These are phyloP conservation scores for Dioscorea alata DNA, from an alignment of 106 monocot genomes.

Conservation along the genomic window DNA sequence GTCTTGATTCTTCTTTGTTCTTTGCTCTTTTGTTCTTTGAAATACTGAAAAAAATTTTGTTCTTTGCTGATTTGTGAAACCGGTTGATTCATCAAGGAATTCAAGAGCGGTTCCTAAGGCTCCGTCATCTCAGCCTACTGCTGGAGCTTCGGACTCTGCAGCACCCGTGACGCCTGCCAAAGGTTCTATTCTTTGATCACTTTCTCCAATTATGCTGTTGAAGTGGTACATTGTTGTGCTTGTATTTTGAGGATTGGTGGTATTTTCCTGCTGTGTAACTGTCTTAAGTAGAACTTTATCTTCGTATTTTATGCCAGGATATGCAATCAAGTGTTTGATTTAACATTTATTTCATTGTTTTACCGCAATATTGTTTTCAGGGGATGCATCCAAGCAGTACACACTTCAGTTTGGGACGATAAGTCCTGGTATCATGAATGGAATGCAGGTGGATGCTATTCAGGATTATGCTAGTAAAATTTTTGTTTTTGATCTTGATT, in stretches of 20 bases:
- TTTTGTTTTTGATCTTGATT: no score
- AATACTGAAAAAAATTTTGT: neutral
- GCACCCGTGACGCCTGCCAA: slow-evolving; percentile 28
- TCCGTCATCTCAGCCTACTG: slow-evolving; percentile 28
- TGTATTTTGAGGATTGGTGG: neutral
- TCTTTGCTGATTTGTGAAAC: slow-evolving; percentile 24
- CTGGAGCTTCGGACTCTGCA: slow-evolving; percentile 18
- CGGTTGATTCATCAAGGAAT: slow-evolving; percentile 24
- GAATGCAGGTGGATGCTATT: slow-evolving; percentile 84
- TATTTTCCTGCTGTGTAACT: no score
- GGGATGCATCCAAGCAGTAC: slow-evolving; percentile 38
- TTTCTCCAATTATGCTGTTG: neutral
- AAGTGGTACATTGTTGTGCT: neutral
- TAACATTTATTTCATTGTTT: neutral
- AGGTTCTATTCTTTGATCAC: slow-evolving; percentile 23
- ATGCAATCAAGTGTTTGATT: neutral
- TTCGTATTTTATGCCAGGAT: no score
- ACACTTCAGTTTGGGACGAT: slow-evolving; percentile 78
- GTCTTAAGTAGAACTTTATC: no score
- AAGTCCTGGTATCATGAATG: slow-evolving; percentile 57
- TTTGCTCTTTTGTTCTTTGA: neutral
- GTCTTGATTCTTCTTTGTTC: slow-evolving; percentile 4
- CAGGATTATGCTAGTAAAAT: no score
- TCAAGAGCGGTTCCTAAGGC: slow-evolving; percentile 26
- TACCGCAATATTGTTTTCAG: slow-evolving; percentile 30